Conservation (phyloP, 228 moss, liverwort and hornwort genomes). For the Sphagnum magellanicum region DNA sequence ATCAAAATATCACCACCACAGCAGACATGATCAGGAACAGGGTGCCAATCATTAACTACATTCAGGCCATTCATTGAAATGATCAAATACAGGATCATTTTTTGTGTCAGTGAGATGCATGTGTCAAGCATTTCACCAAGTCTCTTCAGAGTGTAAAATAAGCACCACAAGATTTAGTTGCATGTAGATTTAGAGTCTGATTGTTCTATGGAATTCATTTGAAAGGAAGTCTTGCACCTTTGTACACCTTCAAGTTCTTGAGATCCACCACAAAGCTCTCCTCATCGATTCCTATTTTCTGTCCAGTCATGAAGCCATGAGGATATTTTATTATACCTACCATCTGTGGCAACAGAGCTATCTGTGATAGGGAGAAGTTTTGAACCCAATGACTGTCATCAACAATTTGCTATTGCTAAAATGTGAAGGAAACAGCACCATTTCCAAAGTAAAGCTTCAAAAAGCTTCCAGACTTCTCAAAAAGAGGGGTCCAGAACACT, state of each 20-base stretch:
- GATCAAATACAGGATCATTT: too few species aligned
- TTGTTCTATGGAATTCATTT: too few species aligned
- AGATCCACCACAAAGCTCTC: conserved; percentile 86
- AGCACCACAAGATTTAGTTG: too few species aligned
- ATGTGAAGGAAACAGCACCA: background rate
- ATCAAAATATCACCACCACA: too few species aligned
- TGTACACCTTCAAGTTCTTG: conserved; percentile 83
- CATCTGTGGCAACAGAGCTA: background rate
- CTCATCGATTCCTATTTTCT: conserved; percentile 82
- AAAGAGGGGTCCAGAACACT: background rate
- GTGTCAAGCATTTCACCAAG: too few species aligned
- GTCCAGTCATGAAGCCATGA: conserved; percentile 2
- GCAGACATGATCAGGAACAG: too few species aligned
- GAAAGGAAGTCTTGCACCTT: conserved; percentile 34
- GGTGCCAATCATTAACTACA: too few species aligned
- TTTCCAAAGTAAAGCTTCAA: background rate
- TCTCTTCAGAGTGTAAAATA: too few species aligned
- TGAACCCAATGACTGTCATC: background rate
- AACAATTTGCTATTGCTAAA: background rate
- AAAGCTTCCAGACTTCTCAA: background rate
- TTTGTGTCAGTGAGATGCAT: too few species aligned
- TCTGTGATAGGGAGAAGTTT: background rate
- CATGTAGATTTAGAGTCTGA: too few species aligned
- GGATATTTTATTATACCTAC: background rate
- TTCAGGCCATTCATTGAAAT: too few species aligned